Conservation (phyloP, 2,329 filamentous ascomycete species). For the Cladosporium cucumerinum region DNA sequence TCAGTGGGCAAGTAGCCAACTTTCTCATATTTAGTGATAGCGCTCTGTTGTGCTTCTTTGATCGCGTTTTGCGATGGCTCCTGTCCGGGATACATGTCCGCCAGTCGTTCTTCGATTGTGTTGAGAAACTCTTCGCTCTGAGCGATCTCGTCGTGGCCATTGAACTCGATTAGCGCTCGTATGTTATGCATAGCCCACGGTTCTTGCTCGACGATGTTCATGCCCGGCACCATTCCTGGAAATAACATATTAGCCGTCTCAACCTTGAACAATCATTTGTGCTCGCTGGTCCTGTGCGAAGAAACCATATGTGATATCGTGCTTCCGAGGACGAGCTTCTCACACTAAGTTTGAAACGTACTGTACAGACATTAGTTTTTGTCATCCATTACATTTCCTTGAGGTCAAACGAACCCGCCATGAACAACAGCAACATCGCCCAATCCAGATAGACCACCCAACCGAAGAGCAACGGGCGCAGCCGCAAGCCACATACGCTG, state of each 20-base stretch:
- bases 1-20: slow-evolving; percentile 4
- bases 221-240: slow-evolving; percentile 6
- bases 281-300: neutral
- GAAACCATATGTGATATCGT: neutral
- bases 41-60: neutral
- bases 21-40: neutral
- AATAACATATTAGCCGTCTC: neutral
- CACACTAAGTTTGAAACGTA: neutral
- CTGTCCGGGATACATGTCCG: neutral
- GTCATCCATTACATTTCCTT: no score
- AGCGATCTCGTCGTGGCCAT: neutral
- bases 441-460: neutral
- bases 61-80: neutral
- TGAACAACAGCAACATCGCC: slow-evolving; percentile 8
- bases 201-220: slow-evolving; percentile 3
- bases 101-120: slow-evolving; percentile 6
- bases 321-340: neutral
- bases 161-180: slow-evolving; percentile 6
- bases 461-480: neutral
- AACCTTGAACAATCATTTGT: neutral
- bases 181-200: slow-evolving; percentile 14
- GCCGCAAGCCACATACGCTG: slow-evolving; percentile 2
- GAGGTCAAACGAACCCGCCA: neutral
- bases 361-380: neutral
- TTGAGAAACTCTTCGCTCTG: neutral